Percentiles rank a stretch among this genome's conserved stretches.
Conservation (phyloP, 805 yeast species). For the Wickerhamomyces silvicola region DNA sequence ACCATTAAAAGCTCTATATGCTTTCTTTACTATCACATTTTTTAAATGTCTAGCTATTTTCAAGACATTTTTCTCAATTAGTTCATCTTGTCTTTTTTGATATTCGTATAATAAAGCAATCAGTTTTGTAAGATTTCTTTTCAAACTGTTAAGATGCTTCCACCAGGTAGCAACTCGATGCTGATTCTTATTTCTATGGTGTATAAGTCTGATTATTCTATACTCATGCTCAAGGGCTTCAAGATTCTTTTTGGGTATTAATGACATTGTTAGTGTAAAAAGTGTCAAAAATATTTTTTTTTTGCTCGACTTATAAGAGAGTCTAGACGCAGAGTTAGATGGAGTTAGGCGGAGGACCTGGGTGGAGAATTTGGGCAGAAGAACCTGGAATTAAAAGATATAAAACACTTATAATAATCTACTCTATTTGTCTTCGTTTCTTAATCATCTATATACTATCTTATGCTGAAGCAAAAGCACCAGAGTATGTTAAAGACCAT, state of each 20-base stretch:
- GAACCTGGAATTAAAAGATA: conserved; percentile 1
- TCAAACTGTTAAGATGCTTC: conserved; percentile 56
- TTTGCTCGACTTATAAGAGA: too few species aligned
- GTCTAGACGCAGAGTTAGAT: too few species aligned
- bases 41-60: conserved; percentile 24
- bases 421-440: not conserved
- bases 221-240: conserved; percentile 40
- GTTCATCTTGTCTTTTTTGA: not conserved
- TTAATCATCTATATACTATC: too few species aligned
- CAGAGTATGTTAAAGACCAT: conserved; percentile 79
- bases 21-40: conserved; percentile 33
- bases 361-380: too few species aligned
- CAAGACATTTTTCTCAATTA: conserved; percentile 13
- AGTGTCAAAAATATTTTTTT: not conserved
- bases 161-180: conserved; percentile 75
- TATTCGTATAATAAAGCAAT: conserved; percentile 19
- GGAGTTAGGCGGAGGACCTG: too few species aligned
- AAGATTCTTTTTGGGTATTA: conserved; percentile 5
- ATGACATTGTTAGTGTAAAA: not conserved
- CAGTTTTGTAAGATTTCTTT: conserved; percentile 44
- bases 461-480: conserved; percentile 24
- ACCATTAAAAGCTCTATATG: conserved; percentile 58
- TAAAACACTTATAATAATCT: not conserved
- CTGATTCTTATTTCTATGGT: conserved; percentile 72
- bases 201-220: conserved; percentile 52